Evolutionary conservation across 768 basidiomycete species (phyloP).

Genomic region (Phaffia tasmanica): DNA sequence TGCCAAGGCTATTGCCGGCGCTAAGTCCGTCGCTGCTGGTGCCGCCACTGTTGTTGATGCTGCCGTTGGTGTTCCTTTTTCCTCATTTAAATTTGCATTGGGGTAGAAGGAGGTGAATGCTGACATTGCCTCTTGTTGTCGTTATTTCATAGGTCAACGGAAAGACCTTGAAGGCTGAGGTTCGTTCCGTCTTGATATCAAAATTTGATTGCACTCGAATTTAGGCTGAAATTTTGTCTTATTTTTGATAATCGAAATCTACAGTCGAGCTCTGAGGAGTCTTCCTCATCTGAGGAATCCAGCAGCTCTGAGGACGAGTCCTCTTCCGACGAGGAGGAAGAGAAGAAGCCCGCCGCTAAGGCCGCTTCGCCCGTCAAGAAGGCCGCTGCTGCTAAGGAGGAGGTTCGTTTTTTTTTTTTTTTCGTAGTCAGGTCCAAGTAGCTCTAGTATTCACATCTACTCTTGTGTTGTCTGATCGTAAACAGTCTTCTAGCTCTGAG

Average conservation of each 20-base stretch:
- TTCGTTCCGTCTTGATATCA: too few relatives aligned
- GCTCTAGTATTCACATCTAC: background rate
- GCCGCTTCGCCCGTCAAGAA: constrained; percentile 1
- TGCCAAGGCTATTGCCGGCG: background rate
- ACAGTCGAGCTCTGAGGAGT: background rate
- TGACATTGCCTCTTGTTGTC: too few relatives aligned
- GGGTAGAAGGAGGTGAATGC: too few relatives aligned
- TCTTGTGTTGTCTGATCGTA: background rate
- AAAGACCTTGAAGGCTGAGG: too few relatives aligned
- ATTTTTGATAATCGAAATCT: too few relatives aligned
- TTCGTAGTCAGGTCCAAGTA: background rate
- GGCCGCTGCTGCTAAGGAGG: background rate
- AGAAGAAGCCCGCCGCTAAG: background rate
- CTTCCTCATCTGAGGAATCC: background rate
- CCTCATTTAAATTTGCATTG: too few relatives aligned
- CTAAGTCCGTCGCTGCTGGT: constrained; percentile 16
- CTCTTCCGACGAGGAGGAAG: constrained; percentile 25
- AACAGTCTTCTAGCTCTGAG: constrained; percentile 18
- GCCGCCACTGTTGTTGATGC: background rate
- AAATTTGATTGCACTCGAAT: too few relatives aligned
- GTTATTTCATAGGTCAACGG: too few relatives aligned
- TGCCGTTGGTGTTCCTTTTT: background rate
- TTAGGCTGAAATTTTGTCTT: too few relatives aligned
- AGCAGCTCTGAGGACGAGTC: constrained; percentile 9
- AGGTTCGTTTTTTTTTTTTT: background rate